Base-by-base conservation (phyloP, 768 basidiomycete species). In the Russula foetens region DNA sequence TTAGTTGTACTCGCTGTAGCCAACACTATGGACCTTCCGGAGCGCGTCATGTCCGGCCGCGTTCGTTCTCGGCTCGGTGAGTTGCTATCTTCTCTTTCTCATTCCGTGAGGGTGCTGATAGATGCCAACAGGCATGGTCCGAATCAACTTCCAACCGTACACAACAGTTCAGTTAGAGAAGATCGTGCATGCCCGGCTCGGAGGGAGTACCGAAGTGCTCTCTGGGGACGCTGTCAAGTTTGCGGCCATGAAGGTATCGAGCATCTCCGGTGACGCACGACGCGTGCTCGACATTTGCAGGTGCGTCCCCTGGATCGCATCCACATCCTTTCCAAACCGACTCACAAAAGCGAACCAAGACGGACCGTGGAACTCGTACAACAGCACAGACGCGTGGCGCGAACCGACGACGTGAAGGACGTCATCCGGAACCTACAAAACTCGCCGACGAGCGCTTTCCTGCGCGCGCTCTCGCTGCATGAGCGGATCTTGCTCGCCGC, bases 21-120 rank as follows among this genome's bases (percentile, higher is more conserved):
- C 7, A 99, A 98, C 70, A 94, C 96, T 31, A 96, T 97, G 90
- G 96, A 98, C 69, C 79, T 98, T 56, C 97, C 97, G 0, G 96
- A 98, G 72, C 80, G 96, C 47, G 90, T 89, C 12, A 88, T 99
- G 84, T 87, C 81, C 3, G 93, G 93, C 0, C 85, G 96, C 58
- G 95, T 98, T 51, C 81, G 92, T 56, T 95, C 92, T 73, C 85
- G 97, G 54, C 75, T 98, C 19, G 94, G 94, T 93, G 59, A 55
- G 83, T 71, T 21, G 49, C 31, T 33, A 8, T 35, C n/a, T 39
- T 26, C 19, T 28, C 23, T 26, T 19, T 35, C 15, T 33, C 23
- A n/a, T n/a, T n/a, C 39, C 14, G 50, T 5, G 33, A 21, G 26
- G 38, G 33, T 39, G 11, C 33, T 65, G 28, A 26, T 45, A 31